Evolutionary conservation across 306 rosid genomes (phyloP).

Genomic region (Cucurbita ficifolia): DNA sequence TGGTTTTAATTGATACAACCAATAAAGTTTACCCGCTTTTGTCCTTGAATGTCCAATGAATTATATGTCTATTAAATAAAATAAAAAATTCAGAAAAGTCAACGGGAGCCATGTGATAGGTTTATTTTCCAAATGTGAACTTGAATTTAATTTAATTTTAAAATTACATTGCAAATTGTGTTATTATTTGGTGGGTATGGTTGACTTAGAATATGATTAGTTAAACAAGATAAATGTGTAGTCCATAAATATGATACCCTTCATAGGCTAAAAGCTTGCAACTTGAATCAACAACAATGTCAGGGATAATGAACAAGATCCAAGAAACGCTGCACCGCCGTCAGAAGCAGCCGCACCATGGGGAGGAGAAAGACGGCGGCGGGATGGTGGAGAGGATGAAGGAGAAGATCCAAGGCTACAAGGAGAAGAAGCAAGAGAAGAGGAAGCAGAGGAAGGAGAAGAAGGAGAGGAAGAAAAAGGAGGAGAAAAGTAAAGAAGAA

Average conservation of each 20-base stretch:
- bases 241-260: neutral
- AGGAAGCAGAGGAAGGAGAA: neutral
- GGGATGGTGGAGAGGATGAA: neutral
- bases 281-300: neutral
- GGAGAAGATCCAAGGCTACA: neutral
- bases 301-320: neutral
- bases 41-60: no score
- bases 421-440: neutral
- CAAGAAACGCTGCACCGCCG: neutral
- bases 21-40: no score
- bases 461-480: neutral
- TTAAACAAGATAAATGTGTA: neutral
- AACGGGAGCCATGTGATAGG: no score
- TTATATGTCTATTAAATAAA: no score
- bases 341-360: neutral
- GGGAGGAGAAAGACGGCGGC: neutral
- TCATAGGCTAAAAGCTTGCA: neutral
- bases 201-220: no score
- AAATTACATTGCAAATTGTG: no score
- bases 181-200: neutral
- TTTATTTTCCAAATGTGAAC: no score
- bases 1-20: no score
- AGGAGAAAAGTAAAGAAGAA: no score
- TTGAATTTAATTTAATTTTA: no score
- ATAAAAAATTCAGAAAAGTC: no score